Conservation (phyloP, 768 basidiomycete genomes). For the Pisolithus orientalis region DNA sequence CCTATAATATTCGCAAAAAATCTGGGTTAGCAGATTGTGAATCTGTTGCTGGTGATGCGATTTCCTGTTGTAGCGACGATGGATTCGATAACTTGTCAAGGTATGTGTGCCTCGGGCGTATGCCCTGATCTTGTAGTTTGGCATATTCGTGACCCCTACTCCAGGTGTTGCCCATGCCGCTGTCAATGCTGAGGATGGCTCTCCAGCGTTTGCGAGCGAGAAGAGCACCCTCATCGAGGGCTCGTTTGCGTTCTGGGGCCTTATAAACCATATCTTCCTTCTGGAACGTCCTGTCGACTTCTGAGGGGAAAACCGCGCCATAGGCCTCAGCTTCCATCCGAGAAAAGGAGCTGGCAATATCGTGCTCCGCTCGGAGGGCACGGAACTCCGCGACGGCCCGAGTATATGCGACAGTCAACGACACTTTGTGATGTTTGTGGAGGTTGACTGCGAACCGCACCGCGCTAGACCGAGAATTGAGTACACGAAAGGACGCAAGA, state of each 20-base stretch:
- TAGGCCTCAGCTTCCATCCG: constrained; percentile 72
- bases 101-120: constrained; percentile 61
- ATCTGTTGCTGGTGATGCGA: constrained; percentile 9
- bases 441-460: constrained; percentile 79
- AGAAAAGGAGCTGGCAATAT: constrained; percentile 71
- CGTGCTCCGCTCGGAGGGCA: constrained; percentile 77
- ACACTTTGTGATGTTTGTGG: constrained; percentile 52
- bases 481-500: neutral
- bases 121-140: constrained; percentile 63
- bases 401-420: constrained; percentile 77
- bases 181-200: constrained; percentile 46
- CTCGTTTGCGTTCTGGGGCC: constrained; percentile 51
- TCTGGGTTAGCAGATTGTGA: constrained; percentile 5
- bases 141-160: constrained; percentile 70
- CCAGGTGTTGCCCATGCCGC: constrained; percentile 46
- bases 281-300: constrained; percentile 54
- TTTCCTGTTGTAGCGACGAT: constrained; percentile 16
- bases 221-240: constrained; percentile 52
- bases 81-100: constrained; percentile 32
- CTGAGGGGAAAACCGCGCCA: constrained; percentile 61
- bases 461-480: constrained; percentile 42
- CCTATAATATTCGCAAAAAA: constrained; percentile 5
- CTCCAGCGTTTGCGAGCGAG: constrained; percentile 75
- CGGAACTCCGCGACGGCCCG: constrained; percentile 81
- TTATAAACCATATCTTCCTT: constrained; percentile 58